Conservation (phyloP, 257 asterid species). For the Rauvolfia tetraphylla region DNA sequence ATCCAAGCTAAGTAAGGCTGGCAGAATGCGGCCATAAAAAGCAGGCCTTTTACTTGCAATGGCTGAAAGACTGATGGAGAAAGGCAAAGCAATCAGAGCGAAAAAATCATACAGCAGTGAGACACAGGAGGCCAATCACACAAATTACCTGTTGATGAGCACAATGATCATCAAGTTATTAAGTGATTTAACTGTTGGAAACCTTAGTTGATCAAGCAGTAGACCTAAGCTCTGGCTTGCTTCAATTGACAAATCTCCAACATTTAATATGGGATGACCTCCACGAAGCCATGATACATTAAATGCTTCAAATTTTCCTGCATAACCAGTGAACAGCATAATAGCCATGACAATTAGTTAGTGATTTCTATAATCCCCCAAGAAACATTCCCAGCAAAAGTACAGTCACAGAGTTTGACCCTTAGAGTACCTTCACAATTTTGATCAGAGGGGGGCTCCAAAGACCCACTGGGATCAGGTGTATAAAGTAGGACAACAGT, state of each 20-base stretch:
- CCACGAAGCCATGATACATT: slow-evolving; percentile 95
- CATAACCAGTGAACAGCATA: slow-evolving; percentile 12
- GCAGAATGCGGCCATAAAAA: slow-evolving; percentile 93
- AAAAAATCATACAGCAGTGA: slow-evolving; percentile 12
- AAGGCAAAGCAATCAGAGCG: slow-evolving; percentile 16
- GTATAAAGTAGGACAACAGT: slow-evolving; percentile 82
- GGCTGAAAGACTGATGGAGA: slow-evolving; percentile 66
- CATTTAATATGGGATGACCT: slow-evolving; percentile 84
- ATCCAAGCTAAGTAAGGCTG: slow-evolving; percentile 82
- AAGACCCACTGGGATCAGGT: slow-evolving; percentile 79
- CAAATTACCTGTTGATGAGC: slow-evolving; percentile 67
- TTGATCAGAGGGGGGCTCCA: slow-evolving; percentile 74
- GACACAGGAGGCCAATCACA: slow-evolving; percentile 8
- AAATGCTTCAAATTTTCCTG: slow-evolving; percentile 65
- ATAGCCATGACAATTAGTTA: slow-evolving; percentile 2
- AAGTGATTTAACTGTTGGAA: slow-evolving; percentile 69
- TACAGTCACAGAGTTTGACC: slow-evolving; percentile 8
- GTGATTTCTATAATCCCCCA: not conserved
- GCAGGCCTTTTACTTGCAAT: slow-evolving; percentile 94
- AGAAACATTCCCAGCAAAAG: not conserved
- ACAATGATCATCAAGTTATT: slow-evolving; percentile 73
- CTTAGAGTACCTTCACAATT: slow-evolving; percentile 52
- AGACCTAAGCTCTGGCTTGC: slow-evolving; percentile 78
- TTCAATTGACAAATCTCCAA: slow-evolving; percentile 84
- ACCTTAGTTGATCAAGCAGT: slow-evolving; percentile 89